phyloP scores from a whole-genome alignment of 495 filamentous ascomycete species.

The Amphirosellinia nigrospora region DNA sequence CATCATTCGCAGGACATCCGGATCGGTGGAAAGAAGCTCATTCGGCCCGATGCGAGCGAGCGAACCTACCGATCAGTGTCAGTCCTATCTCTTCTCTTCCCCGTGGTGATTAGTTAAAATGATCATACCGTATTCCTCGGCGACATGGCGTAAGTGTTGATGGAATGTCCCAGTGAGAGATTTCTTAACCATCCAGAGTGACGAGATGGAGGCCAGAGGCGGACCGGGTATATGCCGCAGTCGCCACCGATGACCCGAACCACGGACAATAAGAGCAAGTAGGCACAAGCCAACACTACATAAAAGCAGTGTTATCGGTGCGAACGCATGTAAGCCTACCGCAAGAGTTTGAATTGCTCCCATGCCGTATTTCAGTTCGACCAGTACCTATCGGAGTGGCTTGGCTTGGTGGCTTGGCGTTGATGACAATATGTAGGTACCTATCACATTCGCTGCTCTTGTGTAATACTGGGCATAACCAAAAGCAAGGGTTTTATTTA shows the following conservation, averaged over 20 bases:
- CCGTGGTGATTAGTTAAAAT: not conserved
- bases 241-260: conserved; percentile 29
- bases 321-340: not conserved
- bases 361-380: conserved; percentile 9
- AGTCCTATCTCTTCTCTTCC: not conserved
- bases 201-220: conserved; percentile 26
- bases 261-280: conserved; percentile 5
- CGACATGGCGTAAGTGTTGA: conserved; percentile 23
- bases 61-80: conserved; percentile 36
- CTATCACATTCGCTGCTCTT: not conserved
- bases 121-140: conserved; percentile 21
- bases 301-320: conserved; percentile 8
- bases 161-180: conserved; percentile 23
- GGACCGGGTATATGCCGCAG: conserved; percentile 37
- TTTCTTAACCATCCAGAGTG: conserved; percentile 25
- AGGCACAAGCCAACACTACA: conserved; percentile 10
- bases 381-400: not conserved
- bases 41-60: conserved; percentile 53
- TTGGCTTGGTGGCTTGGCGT: conserved; percentile 14
- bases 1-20: conserved; percentile 41
- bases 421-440: not conserved
- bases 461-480: not conserved
- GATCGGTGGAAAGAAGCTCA: conserved; percentile 47
- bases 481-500: not conserved
- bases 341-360: not conserved